Base-by-base conservation (phyloP, 1,284 basidiomycete species). In the Trametes pubescens region DNA sequence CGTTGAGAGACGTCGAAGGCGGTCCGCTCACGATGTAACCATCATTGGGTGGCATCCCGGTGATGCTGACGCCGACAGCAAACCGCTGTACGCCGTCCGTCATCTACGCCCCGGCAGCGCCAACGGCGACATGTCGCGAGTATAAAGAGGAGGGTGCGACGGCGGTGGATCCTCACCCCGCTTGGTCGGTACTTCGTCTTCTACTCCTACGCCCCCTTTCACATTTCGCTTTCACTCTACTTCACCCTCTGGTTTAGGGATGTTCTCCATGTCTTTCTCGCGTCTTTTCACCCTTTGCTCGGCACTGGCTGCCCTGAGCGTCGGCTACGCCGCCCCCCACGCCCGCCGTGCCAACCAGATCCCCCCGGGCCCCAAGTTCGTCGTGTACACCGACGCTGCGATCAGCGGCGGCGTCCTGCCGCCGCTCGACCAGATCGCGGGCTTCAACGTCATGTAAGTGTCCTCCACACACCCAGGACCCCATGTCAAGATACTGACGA, bases 361-460 rank as follows among this genome's bases (percentile, higher is more conserved):
- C 24, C 57, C 49, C 26, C 6, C 38, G 34, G 57, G 57, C 10
- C 57, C 57, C 6, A 53, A 51, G 49, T 59, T 59, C 49, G 57
- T 59, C 22, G 24, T 59, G 11, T 59, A 59, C 49, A 52, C 49
- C 32, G 57, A 59, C 35, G 22, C 24, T n/a, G 29, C 38, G n/a
- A 53, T 51, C 22, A 58, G 58, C 22, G 32, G 48, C 8, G 46
- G 51, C 40, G 65, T 63, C 35, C 61, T 66, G 38, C 61, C 65
- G 9, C 54, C 57, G 13, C 57, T 63, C 34, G 61, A 62, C 44
- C 65, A 66, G 61, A 58, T 66, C 44, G 16, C 57, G 51, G 65
- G 65, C 48, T 66, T 66, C 61, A 66, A 66, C 55, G 65, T 66
- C 29, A 47, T 66, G 65, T 62, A 57, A 46, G 64, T 26, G 9